Base-by-base conservation (phyloP, 225 moss, liverwort and hornwort genomes). In the Climacium dendroides region DNA sequence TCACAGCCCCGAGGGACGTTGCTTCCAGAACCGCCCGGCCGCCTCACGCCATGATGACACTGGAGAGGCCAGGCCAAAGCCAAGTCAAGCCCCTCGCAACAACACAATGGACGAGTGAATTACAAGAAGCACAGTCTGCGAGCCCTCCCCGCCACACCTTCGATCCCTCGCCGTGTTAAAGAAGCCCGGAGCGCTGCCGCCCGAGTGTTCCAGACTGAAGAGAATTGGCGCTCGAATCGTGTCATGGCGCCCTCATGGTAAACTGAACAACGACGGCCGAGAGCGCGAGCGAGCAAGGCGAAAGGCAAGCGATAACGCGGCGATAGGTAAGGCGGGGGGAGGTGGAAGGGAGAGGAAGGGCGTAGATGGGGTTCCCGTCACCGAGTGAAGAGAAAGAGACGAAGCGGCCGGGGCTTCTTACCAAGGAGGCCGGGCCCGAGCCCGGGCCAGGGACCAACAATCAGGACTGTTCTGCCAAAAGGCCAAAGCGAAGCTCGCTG, bases 281-380 rank as follows among this genome's bases (percentile, higher is more conserved):
- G 76, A 55, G 75, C 74, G 34, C 81, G 9, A 71, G 86, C 86
- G 6, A 69, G 86, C 78, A 9, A 15, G 34, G 82, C 82, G 87
- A 57, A 74, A 57, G 75, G 82, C 82, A 80, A 86, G 89, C 87
- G 87, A 89, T 87, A 92, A 85, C 90, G 90, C 92, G 92, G 90
- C 83, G 79, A 87, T 87, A 91, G 92, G 90, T 83, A 75, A 83
- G 82, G 87, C 70, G 61, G 52, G 58, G 77, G 84, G 69, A 82
- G 88, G 88, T 47, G 90, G 77, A 54, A 74, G 79, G 79, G 87
- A n/a, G 69, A 88, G 77, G 89, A 73, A 61, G 50, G 88, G 86
- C 73, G 72, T 37, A 78, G 84, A 76, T 80, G 86, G 92, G 81
- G 81, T 84, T 79, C 92, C 90, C 89, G 89, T 92, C 81, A 89